Evolutionary conservation across 2,329 filamentous ascomycete genomes (phyloP).

Genomic region (Ascochyta rabiei): DNA sequence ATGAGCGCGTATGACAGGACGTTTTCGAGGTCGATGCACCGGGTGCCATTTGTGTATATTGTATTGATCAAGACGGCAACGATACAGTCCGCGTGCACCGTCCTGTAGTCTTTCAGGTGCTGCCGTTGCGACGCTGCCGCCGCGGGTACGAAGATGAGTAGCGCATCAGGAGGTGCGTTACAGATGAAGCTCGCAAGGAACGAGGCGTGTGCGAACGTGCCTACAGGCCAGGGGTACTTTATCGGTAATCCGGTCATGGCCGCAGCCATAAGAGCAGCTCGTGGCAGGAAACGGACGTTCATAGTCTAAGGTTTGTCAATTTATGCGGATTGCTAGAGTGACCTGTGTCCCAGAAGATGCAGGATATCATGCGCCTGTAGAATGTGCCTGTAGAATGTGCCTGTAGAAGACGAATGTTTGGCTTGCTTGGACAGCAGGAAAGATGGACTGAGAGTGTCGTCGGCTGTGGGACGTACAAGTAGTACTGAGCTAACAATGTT

Average conservation of each 20-base stretch:
- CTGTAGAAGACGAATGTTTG: no score
- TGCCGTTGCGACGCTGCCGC: not conserved
- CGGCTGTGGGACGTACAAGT: no score
- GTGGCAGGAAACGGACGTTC: no score
- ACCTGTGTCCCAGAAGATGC: not conserved
- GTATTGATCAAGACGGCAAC: not conserved
- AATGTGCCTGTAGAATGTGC: not conserved
- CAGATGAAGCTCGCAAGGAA: not conserved
- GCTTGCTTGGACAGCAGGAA: no score
- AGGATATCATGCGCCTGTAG: no score
- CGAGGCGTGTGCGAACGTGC: not conserved
- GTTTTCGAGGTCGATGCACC: not conserved
- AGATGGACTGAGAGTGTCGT: no score
- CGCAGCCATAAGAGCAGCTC: not conserved
- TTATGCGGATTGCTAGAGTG: not conserved
- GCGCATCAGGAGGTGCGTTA: not conserved
- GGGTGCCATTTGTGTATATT: not conserved
- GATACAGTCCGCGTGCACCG: not conserved
- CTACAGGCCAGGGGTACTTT: not conserved
- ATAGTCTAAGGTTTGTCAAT: not conserved
- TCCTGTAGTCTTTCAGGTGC: not conserved
- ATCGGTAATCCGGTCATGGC: not conserved
- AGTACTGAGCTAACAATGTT: no score
- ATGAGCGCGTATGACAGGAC: not conserved
- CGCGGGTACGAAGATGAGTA: not conserved